Evolutionary conservation across 495 filamentous ascomycete species (phyloP).

Genomic region (Aspergillus nidulans): DNA sequence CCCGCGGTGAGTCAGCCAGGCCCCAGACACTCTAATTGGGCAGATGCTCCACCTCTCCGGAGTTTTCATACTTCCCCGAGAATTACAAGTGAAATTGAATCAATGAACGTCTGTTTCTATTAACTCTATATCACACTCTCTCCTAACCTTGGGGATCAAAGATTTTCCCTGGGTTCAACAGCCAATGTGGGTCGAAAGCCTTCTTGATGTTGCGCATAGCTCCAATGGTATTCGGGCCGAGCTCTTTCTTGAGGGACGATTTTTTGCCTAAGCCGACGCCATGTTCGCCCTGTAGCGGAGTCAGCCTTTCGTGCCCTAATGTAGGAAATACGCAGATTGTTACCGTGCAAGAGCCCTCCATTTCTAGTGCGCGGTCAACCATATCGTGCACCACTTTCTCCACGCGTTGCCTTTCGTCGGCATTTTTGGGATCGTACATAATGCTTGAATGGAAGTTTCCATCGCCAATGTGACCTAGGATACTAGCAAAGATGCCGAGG

Average conservation of each 20-base stretch:
- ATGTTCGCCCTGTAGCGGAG: slow-evolving; percentile 65
- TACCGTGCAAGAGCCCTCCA: slow-evolving; percentile 89
- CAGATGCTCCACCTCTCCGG: not conserved
- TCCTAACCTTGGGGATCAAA: slow-evolving; percentile 50
- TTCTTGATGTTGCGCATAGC: slow-evolving; percentile 84
- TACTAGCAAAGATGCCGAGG: slow-evolving; percentile 77
- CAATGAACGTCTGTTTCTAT: not conserved
- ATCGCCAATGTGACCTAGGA: slow-evolving; percentile 81
- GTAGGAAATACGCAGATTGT: slow-evolving; percentile 5
- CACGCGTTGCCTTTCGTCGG: slow-evolving; percentile 64
- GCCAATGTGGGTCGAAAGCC: slow-evolving; percentile 83
- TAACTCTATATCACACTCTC: not conserved
- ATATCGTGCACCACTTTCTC: slow-evolving; percentile 80
- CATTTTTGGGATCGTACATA: slow-evolving; percentile 68
- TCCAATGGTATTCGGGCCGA: slow-evolving; percentile 74
- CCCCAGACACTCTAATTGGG: not conserved
- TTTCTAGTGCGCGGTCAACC: slow-evolving; percentile 80
- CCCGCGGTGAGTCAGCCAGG: slow-evolving; percentile 37
- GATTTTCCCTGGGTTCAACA: slow-evolving; percentile 91
- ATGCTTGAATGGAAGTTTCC: slow-evolving; percentile 92
- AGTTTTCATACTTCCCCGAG: slow-evolving; percentile 7
- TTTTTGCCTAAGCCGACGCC: slow-evolving; percentile 88
- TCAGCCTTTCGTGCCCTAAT: slow-evolving; percentile 8
- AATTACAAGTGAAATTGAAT: not conserved
- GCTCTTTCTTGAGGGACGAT: slow-evolving; percentile 69